Evolutionary conservation across 73 alveolate species (phyloP).

Genomic region (Tetrahymena elliotti): DNA sequence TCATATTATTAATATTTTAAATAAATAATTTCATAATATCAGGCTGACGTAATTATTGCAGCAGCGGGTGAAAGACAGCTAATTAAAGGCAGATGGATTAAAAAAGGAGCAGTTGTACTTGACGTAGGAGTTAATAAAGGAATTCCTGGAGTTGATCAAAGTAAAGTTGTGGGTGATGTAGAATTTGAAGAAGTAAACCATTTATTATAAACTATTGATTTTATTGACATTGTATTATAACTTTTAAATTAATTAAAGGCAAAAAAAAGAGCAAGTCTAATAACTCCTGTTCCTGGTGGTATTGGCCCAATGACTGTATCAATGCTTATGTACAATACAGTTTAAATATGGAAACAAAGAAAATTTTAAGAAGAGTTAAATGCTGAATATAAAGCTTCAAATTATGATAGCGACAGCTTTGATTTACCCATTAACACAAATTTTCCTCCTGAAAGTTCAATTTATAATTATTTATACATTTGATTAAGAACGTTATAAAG

Average conservation of each 20-base stretch:
- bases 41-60: slow-evolving; percentile 67
- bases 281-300: slow-evolving; percentile 82
- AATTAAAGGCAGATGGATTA: slow-evolving; percentile 64
- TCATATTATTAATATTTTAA: slow-evolving; percentile 14
- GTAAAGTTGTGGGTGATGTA: slow-evolving; percentile 21
- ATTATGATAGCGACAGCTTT: neutral
- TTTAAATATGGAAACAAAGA: neutral
- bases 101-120: slow-evolving; percentile 55
- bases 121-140: slow-evolving; percentile 64
- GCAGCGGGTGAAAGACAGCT: slow-evolving; percentile 54
- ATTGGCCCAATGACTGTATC: slow-evolving; percentile 82
- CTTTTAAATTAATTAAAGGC: neutral
- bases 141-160: neutral
- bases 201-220: neutral
- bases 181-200: slow-evolving; percentile 10
- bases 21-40: neutral
- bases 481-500: neutral
- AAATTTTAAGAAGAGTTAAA: neutral
- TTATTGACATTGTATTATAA: neutral
- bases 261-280: slow-evolving; percentile 24
- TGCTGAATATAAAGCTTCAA: neutral
- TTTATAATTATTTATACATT: neutral
- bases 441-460: neutral
- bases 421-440: neutral
- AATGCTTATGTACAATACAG: slow-evolving; percentile 34